A percentile compares a stretch with the other conserved stretches of the same genome.
Evolutionary conservation across 2,329 filamentous ascomycete genomes (phyloP).

Genomic region (Alternaria panax): DNA sequence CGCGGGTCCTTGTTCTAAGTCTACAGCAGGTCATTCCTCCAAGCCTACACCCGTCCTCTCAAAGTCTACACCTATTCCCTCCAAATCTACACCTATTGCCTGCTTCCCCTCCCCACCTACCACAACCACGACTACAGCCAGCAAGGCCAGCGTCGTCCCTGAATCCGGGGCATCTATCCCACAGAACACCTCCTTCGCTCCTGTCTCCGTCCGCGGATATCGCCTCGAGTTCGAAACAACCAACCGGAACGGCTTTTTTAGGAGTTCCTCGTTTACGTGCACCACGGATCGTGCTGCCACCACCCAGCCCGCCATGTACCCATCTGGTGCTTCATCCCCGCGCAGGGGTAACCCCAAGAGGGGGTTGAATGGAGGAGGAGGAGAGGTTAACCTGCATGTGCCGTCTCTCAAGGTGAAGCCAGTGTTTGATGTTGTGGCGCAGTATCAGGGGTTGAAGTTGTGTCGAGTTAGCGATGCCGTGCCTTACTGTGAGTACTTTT

Average conservation of each 20-base stretch:
- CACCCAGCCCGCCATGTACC: neutral
- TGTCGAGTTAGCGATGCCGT: conserved; percentile 8
- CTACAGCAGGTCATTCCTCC: too few species aligned
- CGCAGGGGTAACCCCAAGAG: conserved; percentile 1
- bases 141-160: neutral
- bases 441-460: conserved; percentile 6
- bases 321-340: neutral
- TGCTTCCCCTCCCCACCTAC: neutral
- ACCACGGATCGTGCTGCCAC: neutral
- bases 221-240: neutral
- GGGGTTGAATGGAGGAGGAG: neutral
- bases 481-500: conserved; percentile 7
- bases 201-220: neutral
- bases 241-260: neutral
- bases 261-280: neutral
- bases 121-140: neutral
- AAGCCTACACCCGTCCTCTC: neutral
- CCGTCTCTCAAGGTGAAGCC: conserved; percentile 1
- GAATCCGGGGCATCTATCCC: neutral
- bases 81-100: neutral
- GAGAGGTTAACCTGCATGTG: neutral
- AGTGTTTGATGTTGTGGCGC: conserved; percentile 1
- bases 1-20: neutral
- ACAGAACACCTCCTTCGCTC: neutral
- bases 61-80: neutral